Evolutionary conservation across 2,329 filamentous ascomycete species (phyloP), one percentile per base, ranked within the genome.

Genomic region (Colletotrichum sp.): DNA sequence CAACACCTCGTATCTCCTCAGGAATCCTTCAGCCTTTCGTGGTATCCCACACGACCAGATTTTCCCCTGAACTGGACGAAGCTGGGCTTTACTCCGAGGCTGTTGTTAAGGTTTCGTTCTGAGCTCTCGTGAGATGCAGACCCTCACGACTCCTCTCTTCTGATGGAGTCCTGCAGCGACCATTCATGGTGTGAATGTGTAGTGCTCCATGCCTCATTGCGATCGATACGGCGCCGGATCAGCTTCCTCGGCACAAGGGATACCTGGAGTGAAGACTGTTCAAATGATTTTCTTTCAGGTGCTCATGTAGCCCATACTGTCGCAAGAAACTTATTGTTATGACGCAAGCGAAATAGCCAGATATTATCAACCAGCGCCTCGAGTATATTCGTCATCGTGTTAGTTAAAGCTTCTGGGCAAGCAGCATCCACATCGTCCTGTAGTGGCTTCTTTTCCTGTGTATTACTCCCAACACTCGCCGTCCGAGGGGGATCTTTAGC

Each of bases 101-200:
- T 52, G 2, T 24, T 13, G n/a, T 21, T 2, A 52, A 52, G 10
- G n/a, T 52, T 2, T 52, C 10, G n/a, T 52, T 13, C 44, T 24
- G 4, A 52, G 44, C 44, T 52, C 44, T 21, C 44, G n/a, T 13
- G n/a, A 21, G n/a, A 39, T 8, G 36, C 16, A 39, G 36, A 39
- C 2, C 36, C 36, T 39, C 16, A 18, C 36, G 3, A 39, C 36
- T 39, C 16, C 36, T n/a, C 1, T 2, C 36, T 39, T 39, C 36
- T 0, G 36, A 36, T 0, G 34, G 34, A 0, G 7, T 8, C 34
- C 34, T 0, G 34, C 15, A 36, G 8, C 34, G 34, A 39, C 8
- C 5, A 39, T 39, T 39, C 8, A 9, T 39, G 16, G 8, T 39
- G 15, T 18, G 36, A 39, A 39, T 39, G 0, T 39, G 9, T 18